Percentiles rank a stretch among this genome's conserved stretches.
phyloP scores from a whole-genome alignment of 2,329 filamentous ascomycete species.

The Fusarium pseudonygamai region DNA sequence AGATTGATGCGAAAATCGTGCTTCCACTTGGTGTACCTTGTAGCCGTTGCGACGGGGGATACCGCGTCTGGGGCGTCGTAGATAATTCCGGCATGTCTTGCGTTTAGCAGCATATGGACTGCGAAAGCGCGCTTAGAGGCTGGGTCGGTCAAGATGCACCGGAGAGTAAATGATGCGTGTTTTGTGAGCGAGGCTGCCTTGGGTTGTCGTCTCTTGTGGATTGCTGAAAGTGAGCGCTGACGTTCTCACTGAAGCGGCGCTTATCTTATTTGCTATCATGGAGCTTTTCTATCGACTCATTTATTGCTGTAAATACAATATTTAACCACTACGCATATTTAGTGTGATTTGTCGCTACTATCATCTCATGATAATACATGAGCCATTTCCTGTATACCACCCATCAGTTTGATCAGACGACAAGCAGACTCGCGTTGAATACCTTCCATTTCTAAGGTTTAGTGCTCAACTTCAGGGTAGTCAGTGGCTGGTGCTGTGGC shows the following conservation, averaged over 20 bases:
- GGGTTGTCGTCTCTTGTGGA: neutral
- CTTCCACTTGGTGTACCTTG: too few relatives aligned
- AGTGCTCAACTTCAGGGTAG: neutral
- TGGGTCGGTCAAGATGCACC: too few relatives aligned
- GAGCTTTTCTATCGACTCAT: neutral
- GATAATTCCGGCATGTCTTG: neutral
- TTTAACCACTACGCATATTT: too few relatives aligned
- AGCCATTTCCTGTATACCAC: neutral
- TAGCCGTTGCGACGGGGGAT: neutral
- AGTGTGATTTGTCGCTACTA: fast-evolving
- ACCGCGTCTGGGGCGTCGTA: neutral
- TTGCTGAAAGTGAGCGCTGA: neutral
- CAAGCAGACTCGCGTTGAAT: neutral
- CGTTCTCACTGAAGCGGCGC: neutral
- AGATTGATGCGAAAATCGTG: neutral
- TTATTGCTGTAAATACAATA: fast-evolving
- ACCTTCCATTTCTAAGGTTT: fast-evolving
- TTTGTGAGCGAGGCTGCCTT: neutral
- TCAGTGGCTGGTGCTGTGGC: neutral
- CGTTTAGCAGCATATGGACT: neutral
- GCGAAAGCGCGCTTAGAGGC: neutral
- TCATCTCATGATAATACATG: fast-evolving
- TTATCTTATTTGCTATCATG: neutral
- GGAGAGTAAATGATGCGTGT: neutral
- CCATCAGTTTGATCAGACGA: neutral